Evolutionary conservation across 768 basidiomycete species (phyloP).

Genomic region (Mycena leptocephala): DNA sequence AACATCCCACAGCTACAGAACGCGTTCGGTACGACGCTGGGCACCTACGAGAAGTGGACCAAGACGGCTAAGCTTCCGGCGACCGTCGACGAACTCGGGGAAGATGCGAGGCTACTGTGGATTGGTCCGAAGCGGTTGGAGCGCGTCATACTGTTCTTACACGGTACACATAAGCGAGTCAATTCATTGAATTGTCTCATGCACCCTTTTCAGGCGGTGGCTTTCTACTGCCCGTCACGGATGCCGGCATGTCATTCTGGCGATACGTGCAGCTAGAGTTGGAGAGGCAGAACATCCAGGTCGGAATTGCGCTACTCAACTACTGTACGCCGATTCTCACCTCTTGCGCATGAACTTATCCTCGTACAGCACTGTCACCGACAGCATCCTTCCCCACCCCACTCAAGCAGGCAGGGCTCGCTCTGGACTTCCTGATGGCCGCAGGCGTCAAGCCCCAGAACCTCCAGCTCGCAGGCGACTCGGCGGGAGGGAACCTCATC

Average conservation of each 20-base stretch:
- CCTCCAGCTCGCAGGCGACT: constrained; percentile 53
- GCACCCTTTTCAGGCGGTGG: constrained; percentile 44
- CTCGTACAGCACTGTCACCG: constrained; percentile 44
- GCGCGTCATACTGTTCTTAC: constrained; percentile 50
- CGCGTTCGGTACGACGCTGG: constrained; percentile 39
- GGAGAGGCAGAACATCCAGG: constrained; percentile 26
- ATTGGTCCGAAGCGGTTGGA: constrained; percentile 50
- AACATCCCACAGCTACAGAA: constrained; percentile 45
- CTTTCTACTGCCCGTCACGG: constrained; percentile 42
- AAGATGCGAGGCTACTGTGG: constrained; percentile 50
- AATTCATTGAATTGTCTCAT: background rate
- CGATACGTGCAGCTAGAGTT: constrained; percentile 37
- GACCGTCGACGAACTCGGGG: constrained; percentile 47
- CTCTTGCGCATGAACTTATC: background rate
- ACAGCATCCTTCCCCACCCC: constrained; percentile 46
- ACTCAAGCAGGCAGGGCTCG: constrained; percentile 46
- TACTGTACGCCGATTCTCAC: constrained; percentile 45
- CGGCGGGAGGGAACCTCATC: constrained; percentile 53
- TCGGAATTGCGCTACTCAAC: constrained; percentile 33
- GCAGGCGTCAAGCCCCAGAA: constrained; percentile 51
- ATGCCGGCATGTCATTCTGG: constrained; percentile 43
- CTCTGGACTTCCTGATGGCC: constrained; percentile 47
- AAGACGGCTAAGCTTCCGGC: constrained; percentile 39
- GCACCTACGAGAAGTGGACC: constrained; percentile 42
- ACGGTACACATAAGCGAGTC: constrained; percentile 39